phyloP scores from a whole-genome alignment of 2,329 filamentous ascomycete species.

The Colletotrichum phormii region DNA sequence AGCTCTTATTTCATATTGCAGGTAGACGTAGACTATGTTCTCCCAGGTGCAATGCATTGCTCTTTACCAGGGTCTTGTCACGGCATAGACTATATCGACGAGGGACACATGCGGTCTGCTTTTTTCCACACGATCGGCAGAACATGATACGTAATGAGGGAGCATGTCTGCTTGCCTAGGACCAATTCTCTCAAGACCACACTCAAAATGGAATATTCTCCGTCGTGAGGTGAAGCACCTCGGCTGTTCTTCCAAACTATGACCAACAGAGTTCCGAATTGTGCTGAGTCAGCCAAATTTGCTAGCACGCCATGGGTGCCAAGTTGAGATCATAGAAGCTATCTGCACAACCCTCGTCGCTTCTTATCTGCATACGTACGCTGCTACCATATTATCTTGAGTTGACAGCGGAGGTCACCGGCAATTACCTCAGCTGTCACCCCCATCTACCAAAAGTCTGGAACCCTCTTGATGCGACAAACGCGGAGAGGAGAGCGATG shows the following conservation, averaged over 20 bases:
- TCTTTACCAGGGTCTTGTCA: background rate
- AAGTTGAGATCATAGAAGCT: constrained; percentile 19
- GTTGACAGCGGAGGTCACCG: background rate
- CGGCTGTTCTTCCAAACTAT: background rate
- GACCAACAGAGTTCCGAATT: background rate
- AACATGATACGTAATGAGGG: background rate
- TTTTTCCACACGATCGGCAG: background rate
- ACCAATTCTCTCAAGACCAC: background rate
- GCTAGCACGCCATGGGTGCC: constrained; percentile 28
- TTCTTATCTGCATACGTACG: constrained; percentile 10
- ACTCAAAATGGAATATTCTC: background rate
- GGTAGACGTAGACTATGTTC: background rate
- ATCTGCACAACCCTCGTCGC: background rate
- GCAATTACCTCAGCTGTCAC: background rate
- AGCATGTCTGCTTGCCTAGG: background rate
- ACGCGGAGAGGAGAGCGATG: constrained; percentile 11
- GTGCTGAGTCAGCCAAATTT: background rate
- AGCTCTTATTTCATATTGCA: no score
- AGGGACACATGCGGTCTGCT: background rate
- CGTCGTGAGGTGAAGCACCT: background rate
- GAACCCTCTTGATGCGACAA: background rate
- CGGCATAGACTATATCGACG: background rate
- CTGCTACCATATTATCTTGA: background rate
- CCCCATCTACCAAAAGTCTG: background rate
- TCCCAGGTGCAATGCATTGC: background rate